Base-by-base conservation (phyloP, 1,284 basidiomycete genomes). In the Tranzscheliella williamsii region DNA sequence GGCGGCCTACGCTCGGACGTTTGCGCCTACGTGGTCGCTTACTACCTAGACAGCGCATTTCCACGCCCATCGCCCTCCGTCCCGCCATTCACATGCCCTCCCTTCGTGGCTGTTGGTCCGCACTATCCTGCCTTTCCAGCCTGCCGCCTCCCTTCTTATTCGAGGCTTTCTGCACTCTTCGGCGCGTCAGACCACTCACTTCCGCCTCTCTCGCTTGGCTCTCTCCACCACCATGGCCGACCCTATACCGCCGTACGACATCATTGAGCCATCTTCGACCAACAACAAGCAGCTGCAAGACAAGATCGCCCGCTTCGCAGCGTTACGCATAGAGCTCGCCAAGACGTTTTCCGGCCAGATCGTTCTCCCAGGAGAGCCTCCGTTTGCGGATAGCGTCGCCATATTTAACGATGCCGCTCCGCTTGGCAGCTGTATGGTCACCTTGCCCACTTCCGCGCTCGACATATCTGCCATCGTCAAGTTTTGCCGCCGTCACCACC, bases 401-500 rank as follows among this genome's bases (percentile, higher is more conserved):
- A 52, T 70, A 44, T 70, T 70, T 33, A 70, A 70, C 46, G 51
- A 64, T 49, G 67, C 67, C 2, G 65, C 67, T 23, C 63, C 61
- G 2, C 43, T 56, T 22, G 60, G 57, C 4, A 61, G 45, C 34
- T 70, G 67, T 65, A 60, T 70, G 48, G 67, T 70, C 9, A 43
- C 51, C 5, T 17, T 60, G 9, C 67, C 67, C 27, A 37, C 49
- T 20, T 53, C 54, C 13, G 51, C 63, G 2, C 31, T 42, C 21
- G 65, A 68, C 29, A 41, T 70, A n/a, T 60, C 58, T 2, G 48
- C 45, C 20, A 38, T 55, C 9, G 53, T 72, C 65, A 65, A 69
- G 35, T 70, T 91, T 76, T 91, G 90, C 72, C 75, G 72, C 16
- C 82, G 84, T 42, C 81, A 91, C 67, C 75, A 76, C 0, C 79